phyloP scores from a whole-genome alignment of 805 yeast genomes.

The Ogataea wickerhamii region DNA sequence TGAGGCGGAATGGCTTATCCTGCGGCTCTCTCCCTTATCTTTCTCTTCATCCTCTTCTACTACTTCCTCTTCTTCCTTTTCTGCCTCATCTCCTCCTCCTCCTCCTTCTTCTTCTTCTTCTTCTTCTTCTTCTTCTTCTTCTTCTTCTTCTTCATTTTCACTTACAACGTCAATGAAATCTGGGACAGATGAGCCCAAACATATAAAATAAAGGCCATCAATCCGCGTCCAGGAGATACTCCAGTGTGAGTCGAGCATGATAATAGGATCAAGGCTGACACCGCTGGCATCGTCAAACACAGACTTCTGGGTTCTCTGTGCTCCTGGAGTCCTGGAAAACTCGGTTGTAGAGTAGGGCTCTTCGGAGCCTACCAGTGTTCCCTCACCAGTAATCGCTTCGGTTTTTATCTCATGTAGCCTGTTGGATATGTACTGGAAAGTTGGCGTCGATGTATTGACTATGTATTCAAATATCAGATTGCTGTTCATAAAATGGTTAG shows the following conservation, averaged over 20 bases:
- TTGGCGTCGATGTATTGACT: slow-evolving; percentile 25
- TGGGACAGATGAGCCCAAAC: slow-evolving; percentile 15
- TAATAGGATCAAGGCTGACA: slow-evolving; percentile 22
- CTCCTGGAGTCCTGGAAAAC: neutral
- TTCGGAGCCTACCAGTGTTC: neutral
- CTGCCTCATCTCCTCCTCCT: slow-evolving; percentile 20
- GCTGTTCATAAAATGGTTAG: slow-evolving; percentile 16
- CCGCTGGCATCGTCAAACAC: slow-evolving; percentile 24
- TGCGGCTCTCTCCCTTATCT: neutral
- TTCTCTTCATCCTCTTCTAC: neutral
- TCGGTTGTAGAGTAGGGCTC: slow-evolving; percentile 1
- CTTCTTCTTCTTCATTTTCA: slow-evolving; percentile 30
- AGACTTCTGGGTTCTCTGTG: slow-evolving; percentile 2
- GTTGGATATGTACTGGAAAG: slow-evolving; percentile 23
- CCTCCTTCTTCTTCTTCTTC: slow-evolving; percentile 25
- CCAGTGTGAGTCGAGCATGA: slow-evolving; percentile 30
- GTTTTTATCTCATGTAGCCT: slow-evolving; percentile 20
- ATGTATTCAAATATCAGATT: slow-evolving; percentile 25
- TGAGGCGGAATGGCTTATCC: too few species aligned
- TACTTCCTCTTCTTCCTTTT: slow-evolving; percentile 20
- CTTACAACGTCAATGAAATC: slow-evolving; percentile 27
- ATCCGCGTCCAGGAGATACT: slow-evolving; percentile 29
- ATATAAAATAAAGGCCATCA: slow-evolving; percentile 17
- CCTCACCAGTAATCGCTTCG: slow-evolving; percentile 8
- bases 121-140: slow-evolving; percentile 19